A percentile compares a stretch with the other conserved stretches of the same genome.
phyloP scores from a whole-genome alignment of 1,284 basidiomycete genomes.

The Quambalaria eucalypti region DNA sequence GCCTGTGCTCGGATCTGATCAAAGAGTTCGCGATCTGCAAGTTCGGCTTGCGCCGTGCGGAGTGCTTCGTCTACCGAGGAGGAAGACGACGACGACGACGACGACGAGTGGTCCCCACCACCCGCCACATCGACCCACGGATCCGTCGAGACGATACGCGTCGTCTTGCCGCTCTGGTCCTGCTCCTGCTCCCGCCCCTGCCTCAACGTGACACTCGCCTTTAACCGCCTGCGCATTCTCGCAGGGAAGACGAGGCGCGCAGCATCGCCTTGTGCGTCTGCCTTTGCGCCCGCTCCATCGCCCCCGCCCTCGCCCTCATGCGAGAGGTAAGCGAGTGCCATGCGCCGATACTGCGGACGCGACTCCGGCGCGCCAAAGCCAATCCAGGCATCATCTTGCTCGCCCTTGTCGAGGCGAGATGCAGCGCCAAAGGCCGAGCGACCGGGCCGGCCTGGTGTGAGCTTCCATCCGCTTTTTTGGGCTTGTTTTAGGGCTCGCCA shows the following conservation, averaged over 20 bases:
- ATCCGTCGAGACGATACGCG: neutral
- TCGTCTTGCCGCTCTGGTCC: neutral
- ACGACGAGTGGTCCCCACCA: no score
- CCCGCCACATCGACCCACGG: neutral
- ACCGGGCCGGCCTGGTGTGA: neutral
- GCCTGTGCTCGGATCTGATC: neutral
- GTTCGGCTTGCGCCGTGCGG: neutral
- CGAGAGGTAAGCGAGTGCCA: neutral
- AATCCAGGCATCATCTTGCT: conserved; percentile 1
- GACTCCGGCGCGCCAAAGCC: neutral
- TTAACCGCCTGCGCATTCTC: neutral
- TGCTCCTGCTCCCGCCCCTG: no score
- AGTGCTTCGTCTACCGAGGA: neutral
- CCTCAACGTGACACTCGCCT: neutral
- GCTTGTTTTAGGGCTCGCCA: neutral
- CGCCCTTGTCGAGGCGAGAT: neutral
- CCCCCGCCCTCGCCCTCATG: neutral
- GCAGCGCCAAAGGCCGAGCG: neutral
- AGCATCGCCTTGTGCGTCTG: neutral
- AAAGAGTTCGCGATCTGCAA: neutral
- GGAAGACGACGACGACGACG: no score
- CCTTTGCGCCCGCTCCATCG: neutral
- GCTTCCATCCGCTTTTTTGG: neutral
- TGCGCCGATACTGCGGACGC: neutral
- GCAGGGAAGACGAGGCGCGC: neutral